Percentiles rank a stretch among this genome's conserved stretches.
These are phyloP conservation scores for Neurospora sp. DNA, from an alignment of 495 filamentous ascomycete species.

Conservation along the genomic window DNA sequence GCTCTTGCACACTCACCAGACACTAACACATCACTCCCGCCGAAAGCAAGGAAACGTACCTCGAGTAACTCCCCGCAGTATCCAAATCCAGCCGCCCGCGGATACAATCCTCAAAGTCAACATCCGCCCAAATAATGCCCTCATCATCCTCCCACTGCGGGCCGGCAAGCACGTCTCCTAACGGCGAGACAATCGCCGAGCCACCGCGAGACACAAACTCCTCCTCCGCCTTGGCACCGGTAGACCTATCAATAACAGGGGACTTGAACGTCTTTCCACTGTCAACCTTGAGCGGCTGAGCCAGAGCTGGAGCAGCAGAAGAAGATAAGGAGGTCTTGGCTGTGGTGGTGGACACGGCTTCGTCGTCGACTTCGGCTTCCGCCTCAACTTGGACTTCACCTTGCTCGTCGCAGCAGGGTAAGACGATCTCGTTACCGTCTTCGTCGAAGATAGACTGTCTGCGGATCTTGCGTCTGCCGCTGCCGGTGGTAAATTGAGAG, in stretches of 20 bases:
- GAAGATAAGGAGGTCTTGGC: not conserved
- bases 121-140: constrained; percentile 35
- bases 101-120: constrained; percentile 44
- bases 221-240: constrained; percentile 4
- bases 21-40: not conserved
- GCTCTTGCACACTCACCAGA: not conserved
- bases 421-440: constrained; percentile 38
- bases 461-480: constrained; percentile 9
- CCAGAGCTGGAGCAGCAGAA: not conserved
- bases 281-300: not conserved
- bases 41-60: constrained; percentile 16
- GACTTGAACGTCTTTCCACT: not conserved
- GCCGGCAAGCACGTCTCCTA: constrained; percentile 66
- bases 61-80: constrained; percentile 69
- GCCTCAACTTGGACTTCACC: not conserved
- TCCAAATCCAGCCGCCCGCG: constrained; percentile 52
- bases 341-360: constrained; percentile 11
- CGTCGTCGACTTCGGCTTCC: not conserved
- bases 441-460: constrained; percentile 33
- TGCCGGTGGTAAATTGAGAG: not conserved
- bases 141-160: constrained; percentile 75
- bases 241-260: constrained; percentile 1
- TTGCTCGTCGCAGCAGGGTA: constrained; percentile 7
- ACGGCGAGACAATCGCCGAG: constrained; percentile 69
- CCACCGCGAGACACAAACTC: constrained; percentile 61